Evolutionary conservation across 257 asterid genomes (phyloP).

Genomic region (Ophiorrhiza pumila): DNA sequence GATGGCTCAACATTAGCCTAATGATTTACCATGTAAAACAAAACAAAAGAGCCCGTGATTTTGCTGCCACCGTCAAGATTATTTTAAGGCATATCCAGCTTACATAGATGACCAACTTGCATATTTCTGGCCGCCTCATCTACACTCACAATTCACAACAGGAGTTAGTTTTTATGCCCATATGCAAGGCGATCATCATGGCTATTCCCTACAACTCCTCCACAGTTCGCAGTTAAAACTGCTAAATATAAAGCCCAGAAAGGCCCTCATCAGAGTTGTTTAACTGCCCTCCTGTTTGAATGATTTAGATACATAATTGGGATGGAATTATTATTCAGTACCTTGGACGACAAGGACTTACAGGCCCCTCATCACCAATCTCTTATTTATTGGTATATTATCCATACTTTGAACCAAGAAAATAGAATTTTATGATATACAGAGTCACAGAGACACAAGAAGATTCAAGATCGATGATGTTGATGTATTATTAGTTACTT

Average conservation of each 20-base stretch:
- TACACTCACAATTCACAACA: not conserved
- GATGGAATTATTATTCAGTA: no score
- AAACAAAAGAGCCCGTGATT: no score
- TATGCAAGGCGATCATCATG: no score
- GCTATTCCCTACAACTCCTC: no score
- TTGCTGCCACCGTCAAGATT: no score
- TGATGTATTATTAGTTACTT: not conserved
- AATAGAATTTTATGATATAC: conserved; percentile 14
- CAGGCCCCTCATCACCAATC: conserved; percentile 17
- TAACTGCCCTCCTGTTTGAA: not conserved
- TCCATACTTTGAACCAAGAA: conserved; percentile 14
- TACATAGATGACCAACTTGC: no score
- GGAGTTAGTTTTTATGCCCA: conserved; percentile 12
- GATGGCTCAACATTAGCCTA: no score
- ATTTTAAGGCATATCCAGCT: no score
- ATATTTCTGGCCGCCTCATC: not conserved
- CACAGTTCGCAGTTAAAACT: no score
- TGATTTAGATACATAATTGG: no score
- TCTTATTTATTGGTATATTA: conserved; percentile 10
- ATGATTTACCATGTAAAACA: no score
- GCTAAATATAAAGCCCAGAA: not conserved
- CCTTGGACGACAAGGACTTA: conserved; percentile 9
- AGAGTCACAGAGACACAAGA: conserved; percentile 20
- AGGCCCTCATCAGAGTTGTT: not conserved
- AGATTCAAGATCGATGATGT: conserved; percentile 7